Conservation (phyloP, 2,329 filamentous ascomycete species). For the Aspergillus luchuensis region DNA sequence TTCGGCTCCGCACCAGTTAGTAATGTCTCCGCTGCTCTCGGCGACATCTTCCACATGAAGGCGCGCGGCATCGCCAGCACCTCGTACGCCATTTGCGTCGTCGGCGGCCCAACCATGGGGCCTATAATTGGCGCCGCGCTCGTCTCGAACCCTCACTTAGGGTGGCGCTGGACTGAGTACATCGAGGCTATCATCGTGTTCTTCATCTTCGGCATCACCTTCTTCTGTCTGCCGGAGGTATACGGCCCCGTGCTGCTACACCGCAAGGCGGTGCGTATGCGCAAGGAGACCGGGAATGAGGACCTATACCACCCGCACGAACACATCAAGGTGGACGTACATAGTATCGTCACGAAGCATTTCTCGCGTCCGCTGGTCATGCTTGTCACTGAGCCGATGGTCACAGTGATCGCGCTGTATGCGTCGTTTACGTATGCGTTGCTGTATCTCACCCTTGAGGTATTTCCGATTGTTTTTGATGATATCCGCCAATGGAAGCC, state of each 20-base stretch:
- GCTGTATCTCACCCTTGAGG: constrained; percentile 44
- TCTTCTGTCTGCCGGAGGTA: constrained; percentile 42
- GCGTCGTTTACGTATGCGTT: constrained; percentile 31
- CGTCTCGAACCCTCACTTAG: constrained; percentile 26
- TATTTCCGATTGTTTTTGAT: constrained; percentile 67
- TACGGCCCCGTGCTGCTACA: constrained; percentile 45
- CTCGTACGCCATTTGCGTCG: constrained; percentile 45
- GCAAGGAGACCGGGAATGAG: constrained; percentile 44
- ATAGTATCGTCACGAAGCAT: constrained; percentile 36
- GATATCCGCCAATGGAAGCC: constrained; percentile 61
- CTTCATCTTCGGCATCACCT: constrained; percentile 26
- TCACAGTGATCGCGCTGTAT: constrained; percentile 27
- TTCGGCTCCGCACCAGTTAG: constrained; percentile 49
- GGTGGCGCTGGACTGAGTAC: constrained; percentile 41
- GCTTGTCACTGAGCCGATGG: constrained; percentile 22
- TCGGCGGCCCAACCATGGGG: constrained; percentile 44
- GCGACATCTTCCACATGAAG: constrained; percentile 46
- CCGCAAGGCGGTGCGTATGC: constrained; percentile 40
- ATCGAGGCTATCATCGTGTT: constrained; percentile 46
- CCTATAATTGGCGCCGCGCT: constrained; percentile 48
- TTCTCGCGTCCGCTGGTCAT: constrained; percentile 25
- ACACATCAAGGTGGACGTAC: constrained; percentile 43
- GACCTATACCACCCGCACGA: constrained; percentile 51
- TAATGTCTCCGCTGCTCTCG: constrained; percentile 48
- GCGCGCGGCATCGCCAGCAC: constrained; percentile 43